Evolutionary conservation across 139 green algal genomes (phyloP), one percentile per base, ranked within the genome.

Genomic region (Cymbomonas tetramitiformis): DNA sequence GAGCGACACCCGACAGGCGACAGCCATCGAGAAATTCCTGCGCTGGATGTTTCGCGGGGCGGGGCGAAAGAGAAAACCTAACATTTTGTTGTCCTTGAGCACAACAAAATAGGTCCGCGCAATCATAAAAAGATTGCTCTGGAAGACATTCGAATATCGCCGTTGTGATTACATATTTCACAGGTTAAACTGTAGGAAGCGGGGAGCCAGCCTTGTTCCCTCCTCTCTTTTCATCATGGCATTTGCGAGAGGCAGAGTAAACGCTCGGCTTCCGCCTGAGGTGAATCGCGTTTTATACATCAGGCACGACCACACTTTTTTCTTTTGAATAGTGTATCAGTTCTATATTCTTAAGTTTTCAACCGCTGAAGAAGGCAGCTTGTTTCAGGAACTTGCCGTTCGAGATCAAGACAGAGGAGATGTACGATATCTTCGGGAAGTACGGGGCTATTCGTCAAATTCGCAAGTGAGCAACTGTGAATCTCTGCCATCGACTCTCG

Each of bases 341-440:
- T 23, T 7, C 34, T 12, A 60, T 15, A 18, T 32, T 4, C 51
- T 7, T 19, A 15, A 50, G 5, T 8, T 9, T 19, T 8, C 46
- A 6, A 33, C 51, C 21, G 32, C 10, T 56, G 18, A 4, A 12
- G 7, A 19, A 18, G 10, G 7, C 29, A 18, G 9, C 10, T 15
- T 8, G 30, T 6, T n/a, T n/a, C n/a, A 61, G 91, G 8, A 99
- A 99, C 69, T 73, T 99, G 36, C 92, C 92, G 0, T 99, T 96
- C 65, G 94, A 92, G 61, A 95, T 98, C 41, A 83, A 75, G 0
- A 64, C 79, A 1, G 89, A 97, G 4, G 91, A 97, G 69, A 84
- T 93, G 60, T 94, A 93, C 51, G 82, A 94, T 29, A 88, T 96
- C 33, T 97, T 98, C 66, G 91, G 91, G 21, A 94, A 94, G 58